phyloP scores from a whole-genome alignment of 345 rosid genomes.

The Cardamine chenopodiifolia region DNA sequence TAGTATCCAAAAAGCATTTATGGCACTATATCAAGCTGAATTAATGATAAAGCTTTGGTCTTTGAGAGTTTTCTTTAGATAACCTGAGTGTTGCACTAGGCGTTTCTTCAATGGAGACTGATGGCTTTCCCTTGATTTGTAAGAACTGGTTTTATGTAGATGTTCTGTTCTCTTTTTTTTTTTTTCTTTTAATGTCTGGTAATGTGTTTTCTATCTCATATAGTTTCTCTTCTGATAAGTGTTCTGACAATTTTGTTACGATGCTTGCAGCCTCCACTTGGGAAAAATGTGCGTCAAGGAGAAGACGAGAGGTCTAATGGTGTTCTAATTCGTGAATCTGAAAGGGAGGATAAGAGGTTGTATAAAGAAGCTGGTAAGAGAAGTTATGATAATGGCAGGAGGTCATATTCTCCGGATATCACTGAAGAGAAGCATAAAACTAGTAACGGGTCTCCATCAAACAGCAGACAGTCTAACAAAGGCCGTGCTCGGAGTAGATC shows the following conservation, averaged over 20 bases:
- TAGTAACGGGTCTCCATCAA: slow-evolving; percentile 44
- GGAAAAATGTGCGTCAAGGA: slow-evolving; percentile 23
- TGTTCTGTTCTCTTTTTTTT: slow-evolving; percentile 22
- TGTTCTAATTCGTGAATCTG: slow-evolving; percentile 35
- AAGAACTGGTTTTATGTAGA: slow-evolving; percentile 62
- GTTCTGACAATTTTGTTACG: slow-evolving; percentile 22
- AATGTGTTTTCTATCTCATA: slow-evolving; percentile 15
- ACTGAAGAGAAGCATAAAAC: slow-evolving; percentile 42
- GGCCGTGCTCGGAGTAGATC: slow-evolving; percentile 51
- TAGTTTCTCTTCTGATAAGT: slow-evolving; percentile 5
- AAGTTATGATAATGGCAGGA: slow-evolving; percentile 46
- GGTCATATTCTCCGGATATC: slow-evolving; percentile 48
- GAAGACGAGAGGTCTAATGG: slow-evolving; percentile 46
- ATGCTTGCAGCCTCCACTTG: slow-evolving; percentile 49
- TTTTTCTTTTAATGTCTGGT: slow-evolving; percentile 25
- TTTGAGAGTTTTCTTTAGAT: slow-evolving; percentile 58
- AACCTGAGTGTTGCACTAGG: slow-evolving; percentile 65
- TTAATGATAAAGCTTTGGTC: slow-evolving; percentile 48
- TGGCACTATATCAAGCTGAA: slow-evolving; percentile 16
- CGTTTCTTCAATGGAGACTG: slow-evolving; percentile 77
- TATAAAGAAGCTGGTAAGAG: slow-evolving; percentile 43
- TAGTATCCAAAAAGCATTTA: slow-evolving; percentile 39
- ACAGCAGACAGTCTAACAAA: slow-evolving; percentile 48
- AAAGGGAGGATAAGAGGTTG: slow-evolving; percentile 34
- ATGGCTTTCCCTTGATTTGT: slow-evolving; percentile 77